These are phyloP conservation scores for Casuarina glauca DNA, from an alignment of 306 rosid genomes.

Conservation along the genomic window DNA sequence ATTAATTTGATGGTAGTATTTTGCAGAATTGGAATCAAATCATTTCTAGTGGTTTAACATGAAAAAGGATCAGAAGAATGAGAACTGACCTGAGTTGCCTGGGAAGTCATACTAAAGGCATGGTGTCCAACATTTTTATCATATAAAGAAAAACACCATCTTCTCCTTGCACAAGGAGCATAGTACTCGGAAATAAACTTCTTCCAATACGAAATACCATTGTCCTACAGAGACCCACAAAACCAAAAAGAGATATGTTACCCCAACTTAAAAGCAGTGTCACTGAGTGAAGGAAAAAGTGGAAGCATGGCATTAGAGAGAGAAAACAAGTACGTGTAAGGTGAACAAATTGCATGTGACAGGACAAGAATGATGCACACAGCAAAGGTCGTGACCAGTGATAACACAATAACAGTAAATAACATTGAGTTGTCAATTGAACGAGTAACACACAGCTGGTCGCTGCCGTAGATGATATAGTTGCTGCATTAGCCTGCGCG, in stretches of 20 bases:
- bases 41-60: neutral
- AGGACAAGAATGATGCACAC: neutral
- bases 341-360: neutral
- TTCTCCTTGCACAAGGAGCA: constrained; percentile 44
- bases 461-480: constrained; percentile 36
- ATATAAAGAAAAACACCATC: constrained; percentile 44
- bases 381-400: neutral
- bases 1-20: neutral
- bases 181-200: constrained; percentile 44
- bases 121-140: constrained; percentile 32
- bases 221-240: constrained; percentile 28
- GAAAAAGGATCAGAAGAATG: constrained; percentile 13
- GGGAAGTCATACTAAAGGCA: constrained; percentile 24
- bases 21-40: neutral
- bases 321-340: neutral
- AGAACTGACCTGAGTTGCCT: constrained; percentile 37
- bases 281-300: neutral
- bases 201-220: constrained; percentile 46
- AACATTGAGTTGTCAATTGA: neutral
- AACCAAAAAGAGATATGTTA: neutral
- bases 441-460: constrained; percentile 38
- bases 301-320: neutral
- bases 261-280: neutral
- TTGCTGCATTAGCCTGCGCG: constrained; percentile 46
- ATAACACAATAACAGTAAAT: neutral